Base-by-base conservation (phyloP, 768 basidiomycete genomes). In the Trametes maxima region DNA sequence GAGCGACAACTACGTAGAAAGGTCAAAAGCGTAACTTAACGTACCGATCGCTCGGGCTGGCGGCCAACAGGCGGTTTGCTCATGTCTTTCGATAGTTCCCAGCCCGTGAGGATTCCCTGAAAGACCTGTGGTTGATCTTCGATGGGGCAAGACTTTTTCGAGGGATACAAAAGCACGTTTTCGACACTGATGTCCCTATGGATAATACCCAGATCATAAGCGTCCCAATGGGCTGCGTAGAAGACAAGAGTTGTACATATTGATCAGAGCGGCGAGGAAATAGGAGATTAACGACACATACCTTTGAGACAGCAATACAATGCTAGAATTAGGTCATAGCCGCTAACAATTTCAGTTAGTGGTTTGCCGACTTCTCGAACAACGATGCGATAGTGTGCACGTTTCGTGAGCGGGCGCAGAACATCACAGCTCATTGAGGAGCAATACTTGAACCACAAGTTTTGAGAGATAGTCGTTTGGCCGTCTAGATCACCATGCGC, bases 171-270 rank as follows among this genome's bases (percentile, higher is more conserved):
- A 19, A 60, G 52, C 28, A 60, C 54, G n/a, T 60, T 60, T 5
- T 45, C 52, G 0, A 37, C 42, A 25, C 59, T 60, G 43, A 63
- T 63, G 24, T 56, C 62, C 10, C 62, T 42, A 19, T 56, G 55
- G 36, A 63, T 47, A 10, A 50, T 39, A 5, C 43, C 43, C 0
- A 43, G 42, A 19, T 45, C 40, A 19, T 63, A 57, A 14, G 56
- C 56, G 8, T 17, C 28, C 22, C 21, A 13, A 10, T 57, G 56
- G 1, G 56, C 56, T 57, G 22, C 25, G 21, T 22, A 13, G 7
- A 51, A 21, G 19, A 10, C 28, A 33, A 3, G 28, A 33, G 22
- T 12, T 4, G n/a, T 22, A 5, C 3, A 39, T n/a, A 5, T 35
- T 10, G 5, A 2, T 35, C 17, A 19, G n/a, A 21, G 12, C 11